These are phyloP conservation scores for Kernera saxatilis DNA, from an alignment of 345 rosid genomes.

Conservation along the genomic window DNA sequence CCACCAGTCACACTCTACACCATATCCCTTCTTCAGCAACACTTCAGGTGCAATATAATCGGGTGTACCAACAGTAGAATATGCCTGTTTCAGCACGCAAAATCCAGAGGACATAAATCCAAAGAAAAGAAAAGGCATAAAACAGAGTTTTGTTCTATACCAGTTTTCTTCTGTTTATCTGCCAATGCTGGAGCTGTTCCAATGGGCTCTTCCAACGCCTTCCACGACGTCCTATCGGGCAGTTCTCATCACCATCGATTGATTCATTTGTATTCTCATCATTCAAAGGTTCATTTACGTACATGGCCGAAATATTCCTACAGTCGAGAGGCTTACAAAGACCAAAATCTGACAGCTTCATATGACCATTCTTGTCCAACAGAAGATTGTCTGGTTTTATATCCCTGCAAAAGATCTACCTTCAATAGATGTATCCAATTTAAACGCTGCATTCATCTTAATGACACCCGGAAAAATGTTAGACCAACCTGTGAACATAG, in stretches of 20 bases:
- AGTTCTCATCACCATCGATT: constrained; percentile 51
- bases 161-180: constrained; percentile 80
- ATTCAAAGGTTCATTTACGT: constrained; percentile 67
- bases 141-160: constrained; percentile 32
- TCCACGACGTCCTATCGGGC: constrained; percentile 48
- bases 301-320: constrained; percentile 57
- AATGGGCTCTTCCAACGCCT: constrained; percentile 72
- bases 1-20: constrained; percentile 91
- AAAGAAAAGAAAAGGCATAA: constrained; percentile 4
- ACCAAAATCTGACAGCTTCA: constrained; percentile 97
- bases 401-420: constrained; percentile 50
- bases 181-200: constrained; percentile 91
- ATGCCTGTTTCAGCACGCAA: constrained; percentile 51
- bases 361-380: constrained; percentile 83
- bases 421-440: constrained; percentile 2
- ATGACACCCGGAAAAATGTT: not conserved
- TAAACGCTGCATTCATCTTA: not conserved
- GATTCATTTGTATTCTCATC: constrained; percentile 64
- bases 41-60: constrained; percentile 99
- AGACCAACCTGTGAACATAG: constrained; percentile 78
- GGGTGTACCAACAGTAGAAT: constrained; percentile 89
- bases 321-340: constrained; percentile 97
- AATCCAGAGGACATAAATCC: not conserved
- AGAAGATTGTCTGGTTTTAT: constrained; percentile 94
- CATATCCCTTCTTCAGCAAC: constrained; percentile 88